Percentiles rank a stretch among this genome's conserved stretches.
These are phyloP conservation scores for Trichoderma aggressivum DNA, from an alignment of 2,329 filamentous ascomycete species.

Conservation along the genomic window DNA sequence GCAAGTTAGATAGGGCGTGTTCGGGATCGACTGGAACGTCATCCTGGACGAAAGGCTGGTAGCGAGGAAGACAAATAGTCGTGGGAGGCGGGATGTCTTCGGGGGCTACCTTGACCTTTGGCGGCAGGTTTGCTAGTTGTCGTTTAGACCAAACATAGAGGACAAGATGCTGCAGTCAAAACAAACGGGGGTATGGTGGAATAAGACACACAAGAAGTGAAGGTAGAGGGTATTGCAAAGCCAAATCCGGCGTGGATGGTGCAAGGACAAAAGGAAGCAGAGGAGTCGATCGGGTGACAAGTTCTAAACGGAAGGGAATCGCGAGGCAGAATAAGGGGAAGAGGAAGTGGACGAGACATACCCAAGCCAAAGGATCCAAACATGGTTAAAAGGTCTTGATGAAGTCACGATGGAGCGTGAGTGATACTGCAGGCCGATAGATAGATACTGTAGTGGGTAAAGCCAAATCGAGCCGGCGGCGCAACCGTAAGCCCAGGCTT, in stretches of 20 bases:
- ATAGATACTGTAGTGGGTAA: not conserved
- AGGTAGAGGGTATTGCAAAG: not conserved
- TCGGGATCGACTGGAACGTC: slow-evolving; percentile 29
- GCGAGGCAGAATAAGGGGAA: not conserved
- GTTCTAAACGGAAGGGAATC: not conserved
- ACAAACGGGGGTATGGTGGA: not conserved
- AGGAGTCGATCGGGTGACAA: not conserved
- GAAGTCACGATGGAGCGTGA: slow-evolving; percentile 1
- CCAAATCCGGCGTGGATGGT: not conserved
- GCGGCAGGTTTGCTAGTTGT: slow-evolving; percentile 24
- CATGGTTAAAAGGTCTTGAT: not conserved
- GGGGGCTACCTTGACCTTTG: slow-evolving; percentile 35
- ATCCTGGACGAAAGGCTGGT: slow-evolving; percentile 37
- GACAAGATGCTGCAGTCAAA: not conserved
- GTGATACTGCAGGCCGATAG: not conserved
- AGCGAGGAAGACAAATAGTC: slow-evolving; percentile 50
- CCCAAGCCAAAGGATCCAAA: slow-evolving; percentile 18
- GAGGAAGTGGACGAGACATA: slow-evolving; percentile 8
- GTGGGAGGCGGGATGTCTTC: slow-evolving; percentile 57
- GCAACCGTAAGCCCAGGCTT: slow-evolving; percentile 6
- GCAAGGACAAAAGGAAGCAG: not conserved
- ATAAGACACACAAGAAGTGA: not conserved
- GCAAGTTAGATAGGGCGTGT: slow-evolving; percentile 45
- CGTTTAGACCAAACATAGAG: slow-evolving; percentile 6
- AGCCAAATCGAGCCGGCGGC: slow-evolving; percentile 9